A percentile compares a stretch with the other conserved stretches of the same genome.
Evolutionary conservation across 139 green algal species (phyloP).

Genomic region (Tetradesmus obliquus): DNA sequence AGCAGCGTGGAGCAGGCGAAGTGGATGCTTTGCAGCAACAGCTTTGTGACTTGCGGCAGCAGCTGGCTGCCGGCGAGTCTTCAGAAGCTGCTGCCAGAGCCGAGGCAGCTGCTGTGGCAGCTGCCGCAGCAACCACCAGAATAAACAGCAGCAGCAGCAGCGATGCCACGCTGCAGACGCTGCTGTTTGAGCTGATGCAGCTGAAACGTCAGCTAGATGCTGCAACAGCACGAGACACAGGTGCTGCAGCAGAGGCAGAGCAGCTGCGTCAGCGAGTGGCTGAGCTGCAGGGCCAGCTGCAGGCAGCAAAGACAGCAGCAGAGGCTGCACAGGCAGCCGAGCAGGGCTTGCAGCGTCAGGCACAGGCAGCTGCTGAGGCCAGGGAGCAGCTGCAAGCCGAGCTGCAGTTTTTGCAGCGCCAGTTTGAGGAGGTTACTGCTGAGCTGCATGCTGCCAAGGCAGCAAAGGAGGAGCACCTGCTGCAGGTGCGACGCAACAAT

Average conservation of each 20-base stretch:
- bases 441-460: conserved; percentile 8
- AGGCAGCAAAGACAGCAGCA: not conserved
- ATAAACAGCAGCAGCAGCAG: not conserved
- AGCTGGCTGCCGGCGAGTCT: not conserved
- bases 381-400: not conserved
- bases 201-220: not conserved
- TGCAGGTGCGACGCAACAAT: not conserved
- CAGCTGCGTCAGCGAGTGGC: not conserved
- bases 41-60: not conserved
- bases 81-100: not conserved
- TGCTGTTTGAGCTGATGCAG: conserved; percentile 12
- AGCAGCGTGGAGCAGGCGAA: not conserved
- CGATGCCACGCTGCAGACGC: not conserved
- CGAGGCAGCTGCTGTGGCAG: not conserved
- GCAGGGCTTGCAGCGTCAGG: not conserved
- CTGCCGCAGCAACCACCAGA: not conserved
- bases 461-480: not conserved
- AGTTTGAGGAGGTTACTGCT: conserved; percentile 31
- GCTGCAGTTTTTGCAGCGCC: conserved; percentile 9
- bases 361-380: not conserved
- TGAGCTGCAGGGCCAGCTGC: conserved; percentile 21
- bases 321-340: not conserved
- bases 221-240: not conserved
- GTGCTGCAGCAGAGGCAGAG: conserved; percentile 7
- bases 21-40: not conserved